Conservation (phyloP, 2,329 filamentous ascomycete species). For the Elsinoe arachidis region DNA sequence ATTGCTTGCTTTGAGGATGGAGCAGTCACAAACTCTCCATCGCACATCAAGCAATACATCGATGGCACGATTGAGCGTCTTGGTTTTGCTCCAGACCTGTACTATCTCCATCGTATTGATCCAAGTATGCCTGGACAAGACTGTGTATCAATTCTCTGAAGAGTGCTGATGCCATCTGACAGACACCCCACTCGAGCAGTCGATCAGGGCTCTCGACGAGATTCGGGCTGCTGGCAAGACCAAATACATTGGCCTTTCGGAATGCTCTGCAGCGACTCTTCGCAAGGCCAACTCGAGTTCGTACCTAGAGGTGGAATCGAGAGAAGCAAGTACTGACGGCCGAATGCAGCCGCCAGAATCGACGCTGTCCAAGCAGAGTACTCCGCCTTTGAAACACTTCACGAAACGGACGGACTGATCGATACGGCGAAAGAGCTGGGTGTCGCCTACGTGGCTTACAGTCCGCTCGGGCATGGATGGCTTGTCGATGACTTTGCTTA, state of each 20-base stretch:
- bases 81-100: constrained; percentile 38
- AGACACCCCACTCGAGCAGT: constrained; percentile 40
- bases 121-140: background rate
- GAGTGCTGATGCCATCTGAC: constrained; percentile 15
- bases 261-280: constrained; percentile 39
- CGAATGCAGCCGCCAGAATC: constrained; percentile 34
- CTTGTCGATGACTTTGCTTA: constrained; percentile 33
- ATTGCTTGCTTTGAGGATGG: constrained; percentile 31
- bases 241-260: constrained; percentile 42
- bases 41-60: constrained; percentile 42
- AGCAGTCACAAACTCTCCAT: constrained; percentile 36
- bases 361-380: constrained; percentile 46
- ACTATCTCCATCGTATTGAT: constrained; percentile 37
- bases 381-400: constrained; percentile 38
- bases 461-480: constrained; percentile 34
- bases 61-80: constrained; percentile 43
- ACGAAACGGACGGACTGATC: constrained; percentile 36
- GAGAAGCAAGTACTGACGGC: background rate
- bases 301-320: constrained; percentile 13
- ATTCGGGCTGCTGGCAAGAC: constrained; percentile 44
- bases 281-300: constrained; percentile 34
- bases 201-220: constrained; percentile 39
- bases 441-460: constrained; percentile 31
- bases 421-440: constrained; percentile 39
- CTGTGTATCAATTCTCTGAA: too few relatives aligned